Evolutionary conservation across 441 rosid species (phyloP).

Genomic region (Brassica balearica): DNA sequence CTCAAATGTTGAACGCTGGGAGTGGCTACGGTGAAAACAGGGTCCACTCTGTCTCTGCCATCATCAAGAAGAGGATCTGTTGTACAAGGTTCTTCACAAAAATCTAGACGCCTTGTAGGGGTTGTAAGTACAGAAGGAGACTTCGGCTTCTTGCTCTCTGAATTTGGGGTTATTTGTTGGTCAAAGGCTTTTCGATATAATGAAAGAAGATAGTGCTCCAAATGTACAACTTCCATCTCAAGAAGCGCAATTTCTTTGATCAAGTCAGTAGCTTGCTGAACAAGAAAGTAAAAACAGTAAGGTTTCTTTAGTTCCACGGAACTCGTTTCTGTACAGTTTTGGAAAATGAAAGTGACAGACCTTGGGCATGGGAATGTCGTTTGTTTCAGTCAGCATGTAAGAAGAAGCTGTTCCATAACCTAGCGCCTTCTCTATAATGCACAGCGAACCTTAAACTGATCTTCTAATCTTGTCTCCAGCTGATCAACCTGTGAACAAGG

Average conservation of each 20-base stretch:
- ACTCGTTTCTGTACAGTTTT: conserved; percentile 8
- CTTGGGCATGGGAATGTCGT: conserved; percentile 63
- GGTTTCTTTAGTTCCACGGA: not conserved
- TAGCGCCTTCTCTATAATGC: conserved; percentile 74
- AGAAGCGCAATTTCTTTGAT: conserved; percentile 86
- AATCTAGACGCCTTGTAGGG: conserved; percentile 55
- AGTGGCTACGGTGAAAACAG: conserved; percentile 76
- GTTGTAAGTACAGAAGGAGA: conserved; percentile 50
- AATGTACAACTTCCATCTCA: conserved; percentile 87
- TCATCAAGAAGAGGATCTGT: conserved; percentile 48
- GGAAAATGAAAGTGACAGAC: conserved; percentile 45
- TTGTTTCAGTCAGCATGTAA: conserved; percentile 43
- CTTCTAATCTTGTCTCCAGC: conserved; percentile 84
- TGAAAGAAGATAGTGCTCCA: conserved; percentile 91
- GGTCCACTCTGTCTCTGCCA: conserved; percentile 57
- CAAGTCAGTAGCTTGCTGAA: conserved; percentile 79
- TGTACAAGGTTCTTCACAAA: conserved; percentile 49
- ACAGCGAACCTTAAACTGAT: conserved; percentile 80
- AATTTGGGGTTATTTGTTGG: conserved; percentile 55
- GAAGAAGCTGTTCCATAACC: conserved; percentile 62
- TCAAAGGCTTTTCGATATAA: conserved; percentile 88
- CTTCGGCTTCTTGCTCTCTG: conserved; percentile 45
- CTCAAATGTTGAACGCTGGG: conserved; percentile 67
- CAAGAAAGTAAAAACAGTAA: not conserved
- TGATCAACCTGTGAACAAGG: conserved; percentile 64